These are phyloP conservation scores for Solanum appendiculatum DNA, from an alignment of 257 asterid species.

Conservation along the genomic window DNA sequence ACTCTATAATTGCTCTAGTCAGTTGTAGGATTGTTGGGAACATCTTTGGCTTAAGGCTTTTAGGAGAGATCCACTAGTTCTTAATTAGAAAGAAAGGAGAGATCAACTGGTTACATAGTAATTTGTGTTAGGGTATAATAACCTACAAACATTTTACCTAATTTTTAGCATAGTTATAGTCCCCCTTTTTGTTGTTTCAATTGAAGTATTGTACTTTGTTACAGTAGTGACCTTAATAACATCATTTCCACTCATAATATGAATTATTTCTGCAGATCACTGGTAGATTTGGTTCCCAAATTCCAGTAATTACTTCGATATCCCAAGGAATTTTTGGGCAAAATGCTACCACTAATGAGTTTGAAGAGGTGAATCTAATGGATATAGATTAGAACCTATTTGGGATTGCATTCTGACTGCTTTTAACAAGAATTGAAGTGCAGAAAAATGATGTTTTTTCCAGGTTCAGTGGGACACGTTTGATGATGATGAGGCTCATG, in stretches of 20 bases:
- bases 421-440: not conserved
- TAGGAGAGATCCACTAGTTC: not conserved
- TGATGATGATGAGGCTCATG: slow-evolving; percentile 24
- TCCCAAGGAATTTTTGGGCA: slow-evolving; percentile 67
- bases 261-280: slow-evolving; percentile 41
- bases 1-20: not conserved
- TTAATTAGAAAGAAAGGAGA: not conserved
- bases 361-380: slow-evolving; percentile 47
- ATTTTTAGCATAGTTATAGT: not conserved
- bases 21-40: not conserved
- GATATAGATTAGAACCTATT: not conserved
- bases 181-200: not conserved
- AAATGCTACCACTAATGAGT: slow-evolving; percentile 43
- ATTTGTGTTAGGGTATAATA: not conserved
- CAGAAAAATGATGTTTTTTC: slow-evolving; percentile 3
- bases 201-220: not conserved
- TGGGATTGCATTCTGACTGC: not conserved
- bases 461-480: slow-evolving; percentile 68
- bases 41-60: not conserved
- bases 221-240: not conserved
- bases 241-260: not conserved
- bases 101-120: not conserved
- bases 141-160: not conserved
- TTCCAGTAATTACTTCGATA: slow-evolving; percentile 50
- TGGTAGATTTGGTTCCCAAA: slow-evolving; percentile 34